These are phyloP conservation scores for Podila epigama DNA, from an alignment of 192 early-diverging fungal species.

Conservation along the genomic window DNA sequence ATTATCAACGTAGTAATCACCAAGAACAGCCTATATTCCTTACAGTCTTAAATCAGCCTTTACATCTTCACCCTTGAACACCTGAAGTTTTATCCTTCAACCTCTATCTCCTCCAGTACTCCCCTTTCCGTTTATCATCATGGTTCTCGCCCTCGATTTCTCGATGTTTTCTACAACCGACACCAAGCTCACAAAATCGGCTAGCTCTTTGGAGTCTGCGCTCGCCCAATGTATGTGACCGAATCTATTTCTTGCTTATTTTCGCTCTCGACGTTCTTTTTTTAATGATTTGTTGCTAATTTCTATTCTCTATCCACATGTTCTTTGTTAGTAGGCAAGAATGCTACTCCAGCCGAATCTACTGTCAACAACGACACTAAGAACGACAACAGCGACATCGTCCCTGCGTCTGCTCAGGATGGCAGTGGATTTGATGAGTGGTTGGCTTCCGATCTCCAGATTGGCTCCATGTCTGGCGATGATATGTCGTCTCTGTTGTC, in stretches of 20 bases:
- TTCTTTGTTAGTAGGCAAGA: constrained; percentile 20
- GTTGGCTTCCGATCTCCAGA: constrained; percentile 43
- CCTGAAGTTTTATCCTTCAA: background rate
- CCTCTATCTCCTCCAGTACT: background rate
- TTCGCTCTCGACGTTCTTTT: background rate
- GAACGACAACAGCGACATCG: constrained; percentile 8
- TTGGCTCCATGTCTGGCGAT: constrained; percentile 22
- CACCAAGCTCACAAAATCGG: constrained; percentile 42
- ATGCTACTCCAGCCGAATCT: constrained; percentile 12
- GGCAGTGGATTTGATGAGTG: constrained; percentile 44
- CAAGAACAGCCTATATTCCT: constrained; percentile 13
- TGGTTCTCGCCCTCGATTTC: constrained; percentile 33
- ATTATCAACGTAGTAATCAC: constrained; percentile 31
- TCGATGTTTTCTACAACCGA: constrained; percentile 41
- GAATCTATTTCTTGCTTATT: background rate
- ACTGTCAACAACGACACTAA: background rate
- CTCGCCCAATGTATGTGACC: constrained; percentile 49
- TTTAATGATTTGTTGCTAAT: background rate
- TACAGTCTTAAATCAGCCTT: constrained; percentile 39
- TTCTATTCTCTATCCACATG: background rate
- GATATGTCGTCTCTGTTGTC: constrained; percentile 34
- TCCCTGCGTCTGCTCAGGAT: constrained; percentile 5
- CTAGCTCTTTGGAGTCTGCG: constrained; percentile 38
- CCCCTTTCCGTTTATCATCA: constrained; percentile 1
- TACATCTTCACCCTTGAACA: background rate